phyloP scores from a whole-genome alignment of 1,284 basidiomycete species.

The Cutaneotrichosporon sp. region DNA sequence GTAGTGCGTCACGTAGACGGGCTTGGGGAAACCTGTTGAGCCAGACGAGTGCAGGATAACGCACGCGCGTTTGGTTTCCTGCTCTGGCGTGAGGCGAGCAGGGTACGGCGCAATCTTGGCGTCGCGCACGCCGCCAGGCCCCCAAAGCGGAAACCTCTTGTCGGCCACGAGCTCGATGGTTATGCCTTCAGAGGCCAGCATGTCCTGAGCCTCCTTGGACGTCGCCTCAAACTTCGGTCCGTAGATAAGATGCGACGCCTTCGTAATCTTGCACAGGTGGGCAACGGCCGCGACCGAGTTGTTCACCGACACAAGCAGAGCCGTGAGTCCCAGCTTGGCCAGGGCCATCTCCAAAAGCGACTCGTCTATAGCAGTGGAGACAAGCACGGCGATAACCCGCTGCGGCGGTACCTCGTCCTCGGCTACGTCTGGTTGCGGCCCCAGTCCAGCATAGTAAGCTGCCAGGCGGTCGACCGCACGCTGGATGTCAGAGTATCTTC shows the following conservation, averaged over 20 bases:
- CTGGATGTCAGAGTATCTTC: slow-evolving; percentile 43
- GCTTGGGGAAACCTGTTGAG: slow-evolving; percentile 53
- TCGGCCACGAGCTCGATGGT: slow-evolving; percentile 45
- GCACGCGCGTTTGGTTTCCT: slow-evolving; percentile 51
- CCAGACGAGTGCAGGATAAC: slow-evolving; percentile 62
- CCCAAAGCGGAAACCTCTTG: slow-evolving; percentile 52
- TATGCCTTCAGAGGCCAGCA: slow-evolving; percentile 41
- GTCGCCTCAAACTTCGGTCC: slow-evolving; percentile 48
- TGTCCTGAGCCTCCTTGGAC: slow-evolving; percentile 42
- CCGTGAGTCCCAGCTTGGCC: slow-evolving; percentile 50
- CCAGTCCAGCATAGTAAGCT: slow-evolving; percentile 44
- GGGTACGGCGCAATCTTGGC: slow-evolving; percentile 45
- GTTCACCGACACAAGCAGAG: slow-evolving; percentile 56
- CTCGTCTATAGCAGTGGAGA: slow-evolving; percentile 50
- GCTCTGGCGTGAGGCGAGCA: slow-evolving; percentile 50
- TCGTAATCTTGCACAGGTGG: slow-evolving; percentile 55
- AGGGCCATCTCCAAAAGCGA: slow-evolving; percentile 53
- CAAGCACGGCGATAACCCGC: slow-evolving; percentile 49
- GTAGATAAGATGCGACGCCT: slow-evolving; percentile 52
- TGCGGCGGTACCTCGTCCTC: slow-evolving; percentile 34
- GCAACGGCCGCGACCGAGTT: slow-evolving; percentile 57
- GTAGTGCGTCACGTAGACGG: slow-evolving; percentile 43
- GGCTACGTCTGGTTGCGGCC: slow-evolving; percentile 11
- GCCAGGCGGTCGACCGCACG: slow-evolving; percentile 51
- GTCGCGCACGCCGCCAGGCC: slow-evolving; percentile 44